Evolutionary conservation across 1,284 basidiomycete species (phyloP).

Genomic region (Peniophora sp.): DNA sequence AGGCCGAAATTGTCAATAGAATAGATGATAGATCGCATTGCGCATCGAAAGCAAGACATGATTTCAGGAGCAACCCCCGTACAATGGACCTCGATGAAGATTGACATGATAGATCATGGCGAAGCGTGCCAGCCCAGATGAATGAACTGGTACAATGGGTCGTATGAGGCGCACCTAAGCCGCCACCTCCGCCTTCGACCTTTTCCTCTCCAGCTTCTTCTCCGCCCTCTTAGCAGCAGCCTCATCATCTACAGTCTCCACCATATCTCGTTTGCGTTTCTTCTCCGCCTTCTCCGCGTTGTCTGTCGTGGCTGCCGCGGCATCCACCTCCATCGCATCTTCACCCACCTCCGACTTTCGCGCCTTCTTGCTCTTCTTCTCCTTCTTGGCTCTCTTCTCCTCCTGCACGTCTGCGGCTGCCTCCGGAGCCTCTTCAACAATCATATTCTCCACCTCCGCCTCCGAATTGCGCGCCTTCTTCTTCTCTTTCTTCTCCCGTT

Average conservation of each 20-base stretch:
- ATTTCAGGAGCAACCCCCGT: too few relatives aligned
- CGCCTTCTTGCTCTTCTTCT: conserved; percentile 22
- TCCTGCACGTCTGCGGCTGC: conserved; percentile 10
- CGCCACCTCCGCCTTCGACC: conserved; percentile 1
- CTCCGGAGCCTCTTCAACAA: neutral
- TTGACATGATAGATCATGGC: too few relatives aligned
- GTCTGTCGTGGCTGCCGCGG: too few relatives aligned
- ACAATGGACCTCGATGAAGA: conserved; percentile 14
- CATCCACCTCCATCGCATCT: conserved; percentile 3
- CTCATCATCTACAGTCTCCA: neutral
- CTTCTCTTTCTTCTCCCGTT: conserved; percentile 21
- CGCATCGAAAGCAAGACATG: too few relatives aligned
- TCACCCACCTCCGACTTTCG: conserved; percentile 9
- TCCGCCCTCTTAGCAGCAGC: conserved; percentile 1
- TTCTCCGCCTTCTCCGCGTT: conserved; percentile 9
- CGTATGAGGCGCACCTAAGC: neutral
- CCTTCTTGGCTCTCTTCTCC: conserved; percentile 18
- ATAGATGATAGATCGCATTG: too few relatives aligned
- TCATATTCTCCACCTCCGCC: conserved; percentile 3
- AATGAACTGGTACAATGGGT: too few relatives aligned
- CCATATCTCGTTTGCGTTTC: conserved; percentile 10
- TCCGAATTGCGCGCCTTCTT: conserved; percentile 16
- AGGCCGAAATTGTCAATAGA: too few relatives aligned
- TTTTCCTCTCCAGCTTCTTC: conserved; percentile 5
- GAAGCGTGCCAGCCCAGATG: too few relatives aligned